phyloP scores from a whole-genome alignment of 495 filamentous ascomycete species.

The Aspergillus cavernicola region DNA sequence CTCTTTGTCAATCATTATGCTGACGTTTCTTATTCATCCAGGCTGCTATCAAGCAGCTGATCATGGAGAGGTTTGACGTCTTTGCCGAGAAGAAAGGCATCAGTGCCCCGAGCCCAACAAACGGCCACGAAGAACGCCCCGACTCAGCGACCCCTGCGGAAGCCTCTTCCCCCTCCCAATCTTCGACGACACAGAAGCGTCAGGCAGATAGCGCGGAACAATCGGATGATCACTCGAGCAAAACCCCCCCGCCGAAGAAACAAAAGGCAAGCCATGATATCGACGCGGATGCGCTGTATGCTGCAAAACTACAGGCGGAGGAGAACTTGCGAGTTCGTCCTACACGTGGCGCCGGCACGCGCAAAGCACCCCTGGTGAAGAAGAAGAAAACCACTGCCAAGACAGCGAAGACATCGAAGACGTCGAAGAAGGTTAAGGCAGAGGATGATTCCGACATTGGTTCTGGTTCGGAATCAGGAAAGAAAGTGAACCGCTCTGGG shows the following conservation, averaged over 20 bases:
- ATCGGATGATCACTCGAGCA: conserved; percentile 37
- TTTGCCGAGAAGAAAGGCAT: conserved; percentile 50
- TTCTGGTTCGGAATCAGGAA: conserved; percentile 57
- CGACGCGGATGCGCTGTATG: conserved; percentile 81
- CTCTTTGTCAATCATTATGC: background rate
- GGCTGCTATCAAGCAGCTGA: conserved; percentile 77
- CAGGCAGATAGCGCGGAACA: conserved; percentile 46
- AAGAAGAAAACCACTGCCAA: conserved; percentile 67
- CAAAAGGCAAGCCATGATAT: conserved; percentile 49
- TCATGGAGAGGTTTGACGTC: conserved; percentile 86
- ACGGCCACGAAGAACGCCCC: conserved; percentile 36
- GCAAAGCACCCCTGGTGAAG: conserved; percentile 53
- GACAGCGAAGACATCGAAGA: too few species aligned
- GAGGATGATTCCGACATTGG: conserved; percentile 79
- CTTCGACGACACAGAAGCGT: conserved; percentile 55
- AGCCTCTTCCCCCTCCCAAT: conserved; percentile 45
- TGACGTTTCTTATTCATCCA: conserved; percentile 30
- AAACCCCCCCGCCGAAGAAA: conserved; percentile 52
- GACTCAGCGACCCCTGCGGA: conserved; percentile 38
- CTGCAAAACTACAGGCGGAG: conserved; percentile 85
- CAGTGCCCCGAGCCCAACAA: conserved; percentile 33
- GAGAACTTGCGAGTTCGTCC: conserved; percentile 73
- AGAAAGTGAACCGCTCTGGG: conserved; percentile 59
- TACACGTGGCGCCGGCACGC: conserved; percentile 61
- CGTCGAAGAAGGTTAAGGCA: conserved; percentile 65